Percentiles rank a stretch among this genome's conserved stretches.
Conservation (phyloP, 2,329 filamentous ascomycete species). For the Botrytis cinerea region DNA sequence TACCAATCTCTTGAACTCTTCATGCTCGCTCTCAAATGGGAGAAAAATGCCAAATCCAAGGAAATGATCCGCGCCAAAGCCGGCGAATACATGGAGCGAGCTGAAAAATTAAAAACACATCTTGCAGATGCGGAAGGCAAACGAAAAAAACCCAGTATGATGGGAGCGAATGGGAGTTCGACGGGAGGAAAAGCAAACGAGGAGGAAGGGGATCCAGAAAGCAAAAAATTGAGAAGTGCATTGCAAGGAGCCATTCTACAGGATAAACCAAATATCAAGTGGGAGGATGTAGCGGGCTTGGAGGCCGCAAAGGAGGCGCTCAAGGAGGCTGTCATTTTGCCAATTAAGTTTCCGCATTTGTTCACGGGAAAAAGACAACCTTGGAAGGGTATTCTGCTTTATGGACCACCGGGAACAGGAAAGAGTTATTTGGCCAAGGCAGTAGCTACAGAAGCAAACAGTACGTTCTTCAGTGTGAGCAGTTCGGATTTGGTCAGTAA, state of each 20-base stretch:
- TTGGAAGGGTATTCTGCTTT: conserved; percentile 97
- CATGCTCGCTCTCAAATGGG: conserved; percentile 99
- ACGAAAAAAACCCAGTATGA: conserved; percentile 68
- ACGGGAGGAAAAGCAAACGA: conserved; percentile 61
- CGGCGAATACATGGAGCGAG: conserved; percentile 96
- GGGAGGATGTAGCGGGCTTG: conserved; percentile 96
- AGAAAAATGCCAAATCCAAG: conserved; percentile 97
- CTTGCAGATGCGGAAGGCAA: conserved; percentile 73
- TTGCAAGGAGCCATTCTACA: conserved; percentile 89
- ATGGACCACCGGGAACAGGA: conserved; percentile 93
- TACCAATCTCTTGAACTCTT: conserved; percentile 96
- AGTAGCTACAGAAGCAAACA: conserved; percentile 96
- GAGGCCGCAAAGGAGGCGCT: conserved; percentile 94
- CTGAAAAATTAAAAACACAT: conserved; percentile 95
- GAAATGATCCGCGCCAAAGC: conserved; percentile 97
- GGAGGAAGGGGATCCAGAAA: conserved; percentile 80
- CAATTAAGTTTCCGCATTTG: conserved; percentile 96
- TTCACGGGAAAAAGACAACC: conserved; percentile 96
- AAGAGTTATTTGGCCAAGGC: conserved; percentile 98
- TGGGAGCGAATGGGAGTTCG: conserved; percentile 71
- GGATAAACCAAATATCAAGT: conserved; percentile 94
- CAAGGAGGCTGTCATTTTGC: conserved; percentile 95
- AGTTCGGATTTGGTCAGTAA: conserved; percentile 97
- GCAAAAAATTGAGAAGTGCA: conserved; percentile 91
- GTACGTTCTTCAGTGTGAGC: conserved; percentile 98